Evolutionary conservation across 176 grass and related monocot species (phyloP).

Genomic region (Puccinellia tenuiflora): DNA sequence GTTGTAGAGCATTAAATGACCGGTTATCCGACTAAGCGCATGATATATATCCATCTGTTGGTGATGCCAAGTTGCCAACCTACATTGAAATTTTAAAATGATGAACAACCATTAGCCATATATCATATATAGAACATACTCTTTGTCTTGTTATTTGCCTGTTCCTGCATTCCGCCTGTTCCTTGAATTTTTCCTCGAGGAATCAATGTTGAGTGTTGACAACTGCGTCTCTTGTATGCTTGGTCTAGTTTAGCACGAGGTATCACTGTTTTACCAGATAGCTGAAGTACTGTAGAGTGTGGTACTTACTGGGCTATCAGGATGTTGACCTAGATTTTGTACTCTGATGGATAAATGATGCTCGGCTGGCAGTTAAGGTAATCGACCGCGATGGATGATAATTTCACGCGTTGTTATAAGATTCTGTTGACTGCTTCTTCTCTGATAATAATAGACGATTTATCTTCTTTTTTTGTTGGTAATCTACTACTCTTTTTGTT

Average conservation of each 20-base stretch:
- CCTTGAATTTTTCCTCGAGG: not conserved
- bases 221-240: not conserved
- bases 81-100: not conserved
- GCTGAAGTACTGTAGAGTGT: not conserved
- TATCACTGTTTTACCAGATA: not conserved
- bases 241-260: not conserved
- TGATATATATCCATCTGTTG: not conserved
- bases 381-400: not conserved
- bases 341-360: conserved; percentile 21
- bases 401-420: conserved; percentile 1
- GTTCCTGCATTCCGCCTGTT: not conserved
- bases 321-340: conserved; percentile 17
- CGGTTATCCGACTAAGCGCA: not conserved
- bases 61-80: not conserved
- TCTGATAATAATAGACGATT: not conserved
- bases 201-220: not conserved
- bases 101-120: not conserved
- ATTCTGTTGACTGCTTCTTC: not conserved
- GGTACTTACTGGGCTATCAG: not conserved
- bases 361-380: not conserved
- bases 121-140: not conserved
- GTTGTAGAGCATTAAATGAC: not conserved
- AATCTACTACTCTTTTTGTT: not conserved
- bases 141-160: not conserved
- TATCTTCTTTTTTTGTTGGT: not conserved